phyloP scores from a whole-genome alignment of 352 stramenopile species.

The Globisporangium uncinulatum region DNA sequence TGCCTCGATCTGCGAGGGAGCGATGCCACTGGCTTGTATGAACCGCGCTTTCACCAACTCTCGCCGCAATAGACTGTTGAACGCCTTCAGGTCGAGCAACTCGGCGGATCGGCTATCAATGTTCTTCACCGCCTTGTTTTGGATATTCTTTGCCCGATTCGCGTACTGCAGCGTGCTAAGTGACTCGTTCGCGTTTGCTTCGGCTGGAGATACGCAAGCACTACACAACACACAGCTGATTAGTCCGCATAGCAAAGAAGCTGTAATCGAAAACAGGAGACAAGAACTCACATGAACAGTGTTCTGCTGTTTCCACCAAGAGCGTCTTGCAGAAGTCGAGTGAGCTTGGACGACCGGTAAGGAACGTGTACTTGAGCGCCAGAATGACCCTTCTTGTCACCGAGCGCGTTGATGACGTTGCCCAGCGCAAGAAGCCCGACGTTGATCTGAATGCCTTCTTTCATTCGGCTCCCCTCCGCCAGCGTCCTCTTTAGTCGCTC shows the following conservation, averaged over 20 bases:
- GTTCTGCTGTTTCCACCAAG: conserved; percentile 86
- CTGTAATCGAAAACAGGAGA: not conserved
- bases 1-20: not conserved
- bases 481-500: conserved; percentile 84
- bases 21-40: conserved; percentile 10
- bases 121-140: conserved; percentile 89
- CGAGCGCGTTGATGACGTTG: conserved; percentile 86
- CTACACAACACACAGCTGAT: conserved; percentile 21
- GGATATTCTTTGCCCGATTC: conserved; percentile 85
- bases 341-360: conserved; percentile 82
- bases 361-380: conserved; percentile 58
- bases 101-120: conserved; percentile 77
- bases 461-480: conserved; percentile 81
- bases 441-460: conserved; percentile 88
- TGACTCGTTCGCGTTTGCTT: conserved; percentile 62
- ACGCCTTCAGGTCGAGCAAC: conserved; percentile 55
- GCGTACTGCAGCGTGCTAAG: conserved; percentile 85
- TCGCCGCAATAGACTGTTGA: conserved; percentile 59
- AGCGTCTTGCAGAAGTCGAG: conserved; percentile 74
- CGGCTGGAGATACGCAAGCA: conserved; percentile 77
- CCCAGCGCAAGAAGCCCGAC: conserved; percentile 75
- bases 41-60: conserved; percentile 64
- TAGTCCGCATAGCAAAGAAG: not conserved
- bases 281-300: conserved; percentile 70
- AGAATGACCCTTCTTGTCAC: conserved; percentile 51